Evolutionary conservation across 345 rosid genomes (phyloP).

Genomic region (Schrenkiella parvula): DNA sequence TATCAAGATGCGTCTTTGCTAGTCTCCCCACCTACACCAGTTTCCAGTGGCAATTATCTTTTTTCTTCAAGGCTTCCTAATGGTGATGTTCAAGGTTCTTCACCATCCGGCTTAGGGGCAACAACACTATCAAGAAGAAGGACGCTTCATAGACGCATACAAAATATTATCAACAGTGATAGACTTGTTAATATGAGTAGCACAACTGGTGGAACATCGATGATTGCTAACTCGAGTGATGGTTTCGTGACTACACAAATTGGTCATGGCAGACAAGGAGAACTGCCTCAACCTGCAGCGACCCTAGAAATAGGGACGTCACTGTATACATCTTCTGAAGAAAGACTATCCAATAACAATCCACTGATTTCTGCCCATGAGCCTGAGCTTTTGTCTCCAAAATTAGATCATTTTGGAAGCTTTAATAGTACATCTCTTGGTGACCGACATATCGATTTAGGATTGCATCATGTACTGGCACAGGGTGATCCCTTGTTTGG

Average conservation of each 20-base stretch:
- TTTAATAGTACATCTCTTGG: slow-evolving; percentile 12
- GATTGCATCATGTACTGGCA: slow-evolving; percentile 47
- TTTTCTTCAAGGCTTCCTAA: slow-evolving; percentile 61
- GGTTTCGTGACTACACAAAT: slow-evolving; percentile 39
- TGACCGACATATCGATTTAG: slow-evolving; percentile 38
- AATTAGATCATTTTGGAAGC: slow-evolving; percentile 42
- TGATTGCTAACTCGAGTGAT: slow-evolving; percentile 39
- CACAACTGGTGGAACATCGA: slow-evolving; percentile 43
- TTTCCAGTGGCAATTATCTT: slow-evolving; percentile 48
- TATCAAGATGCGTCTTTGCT: slow-evolving; percentile 43
- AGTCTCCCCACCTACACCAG: slow-evolving; percentile 50
- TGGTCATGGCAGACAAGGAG: slow-evolving; percentile 43
- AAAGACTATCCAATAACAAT: slow-evolving; percentile 37
- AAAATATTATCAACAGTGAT: slow-evolving; percentile 53
- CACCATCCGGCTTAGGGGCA: slow-evolving; percentile 75
- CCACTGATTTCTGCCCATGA: slow-evolving; percentile 40
- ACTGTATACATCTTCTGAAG: slow-evolving; percentile 38
- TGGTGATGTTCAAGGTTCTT: slow-evolving; percentile 48
- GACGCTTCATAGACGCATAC: slow-evolving; percentile 80
- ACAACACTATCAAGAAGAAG: slow-evolving; percentile 79
- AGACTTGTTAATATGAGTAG: slow-evolving; percentile 44
- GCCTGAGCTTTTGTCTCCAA: slow-evolving; percentile 37
- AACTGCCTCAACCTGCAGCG: slow-evolving; percentile 38
- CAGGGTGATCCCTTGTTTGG: slow-evolving; percentile 36
- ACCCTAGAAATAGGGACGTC: slow-evolving; percentile 34